phyloP scores from a whole-genome alignment of 176 grass and related monocot genomes.

The Olyra latifolia region DNA sequence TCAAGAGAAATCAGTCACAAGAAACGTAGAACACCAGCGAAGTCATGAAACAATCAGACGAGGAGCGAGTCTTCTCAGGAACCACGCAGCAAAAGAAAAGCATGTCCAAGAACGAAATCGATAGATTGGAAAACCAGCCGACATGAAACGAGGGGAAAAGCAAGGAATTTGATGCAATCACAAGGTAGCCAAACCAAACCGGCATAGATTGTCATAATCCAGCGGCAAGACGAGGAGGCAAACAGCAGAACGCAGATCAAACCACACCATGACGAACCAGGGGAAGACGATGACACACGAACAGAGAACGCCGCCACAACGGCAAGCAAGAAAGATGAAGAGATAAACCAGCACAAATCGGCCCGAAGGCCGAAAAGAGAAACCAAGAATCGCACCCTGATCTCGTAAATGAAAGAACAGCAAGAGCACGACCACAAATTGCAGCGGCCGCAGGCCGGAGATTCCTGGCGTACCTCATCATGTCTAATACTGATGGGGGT shows the following conservation, averaged over 20 bases:
- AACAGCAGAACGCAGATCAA: conserved; percentile 1
- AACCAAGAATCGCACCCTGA: background rate
- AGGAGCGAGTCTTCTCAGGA: too few relatives aligned
- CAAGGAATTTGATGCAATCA: conserved; percentile 9
- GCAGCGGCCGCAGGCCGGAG: background rate
- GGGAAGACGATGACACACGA: background rate
- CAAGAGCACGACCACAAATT: background rate
- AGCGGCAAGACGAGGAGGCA: background rate
- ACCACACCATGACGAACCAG: background rate
- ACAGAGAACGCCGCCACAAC: background rate
- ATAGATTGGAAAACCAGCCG: background rate
- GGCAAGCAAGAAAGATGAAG: background rate
- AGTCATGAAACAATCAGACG: too few relatives aligned
- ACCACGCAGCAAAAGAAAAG: too few relatives aligned
- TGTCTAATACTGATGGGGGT: conserved; percentile 50
- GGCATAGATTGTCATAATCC: background rate
- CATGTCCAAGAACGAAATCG: background rate
- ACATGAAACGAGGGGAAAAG: background rate
- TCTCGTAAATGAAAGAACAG: background rate
- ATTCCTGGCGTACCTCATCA: conserved; percentile 51
- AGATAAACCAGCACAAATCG: conserved; percentile 2
- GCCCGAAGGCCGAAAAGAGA: background rate
- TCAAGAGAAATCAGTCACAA: too few relatives aligned
- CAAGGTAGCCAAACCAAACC: background rate
- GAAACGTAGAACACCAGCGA: too few relatives aligned